Percentiles rank a stretch among this genome's conserved stretches.
Conservation (phyloP, 345 rosid species). For the Pseudoturritis turrita region DNA sequence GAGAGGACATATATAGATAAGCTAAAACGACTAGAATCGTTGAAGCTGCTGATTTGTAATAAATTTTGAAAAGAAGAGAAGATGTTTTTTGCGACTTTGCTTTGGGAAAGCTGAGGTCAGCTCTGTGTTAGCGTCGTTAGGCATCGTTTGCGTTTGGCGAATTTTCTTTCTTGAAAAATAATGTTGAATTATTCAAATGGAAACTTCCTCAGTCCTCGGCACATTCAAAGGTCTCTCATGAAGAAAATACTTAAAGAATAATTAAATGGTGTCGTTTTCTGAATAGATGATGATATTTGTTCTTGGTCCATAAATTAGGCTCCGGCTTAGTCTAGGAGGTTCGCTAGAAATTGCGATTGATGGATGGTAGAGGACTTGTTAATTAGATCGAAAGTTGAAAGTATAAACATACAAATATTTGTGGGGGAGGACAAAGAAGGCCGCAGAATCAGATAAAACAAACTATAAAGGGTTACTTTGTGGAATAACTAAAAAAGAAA, state of each 20-base stretch:
- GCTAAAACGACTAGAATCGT: neutral
- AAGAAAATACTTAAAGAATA: neutral
- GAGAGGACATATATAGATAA: slow-evolving; percentile 18
- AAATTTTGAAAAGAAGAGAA: neutral
- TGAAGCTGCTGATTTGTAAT: slow-evolving; percentile 1
- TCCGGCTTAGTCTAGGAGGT: neutral
- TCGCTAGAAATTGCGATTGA: neutral
- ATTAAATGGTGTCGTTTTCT: neutral
- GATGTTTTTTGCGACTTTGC: neutral
- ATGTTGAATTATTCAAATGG: slow-evolving; percentile 12
- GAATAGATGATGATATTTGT: neutral
- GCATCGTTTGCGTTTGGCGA: slow-evolving; percentile 5
- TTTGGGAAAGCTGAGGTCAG: neutral
- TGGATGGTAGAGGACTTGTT: neutral
- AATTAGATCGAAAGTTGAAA: too few relatives aligned
- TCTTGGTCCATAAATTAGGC: neutral
- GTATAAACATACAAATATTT: too few relatives aligned
- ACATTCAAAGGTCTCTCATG: neutral
- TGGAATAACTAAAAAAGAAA: too few relatives aligned
- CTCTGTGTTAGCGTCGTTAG: neutral
- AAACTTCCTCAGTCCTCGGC: slow-evolving; percentile 13
- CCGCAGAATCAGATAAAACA: neutral
- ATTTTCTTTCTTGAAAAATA: neutral
- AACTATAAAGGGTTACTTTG: too few relatives aligned
- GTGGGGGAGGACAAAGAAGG: too few relatives aligned